Evolutionary conservation across 441 rosid species (phyloP), one percentile per base, ranked within the genome.

Genomic region (Kokia cookei): DNA sequence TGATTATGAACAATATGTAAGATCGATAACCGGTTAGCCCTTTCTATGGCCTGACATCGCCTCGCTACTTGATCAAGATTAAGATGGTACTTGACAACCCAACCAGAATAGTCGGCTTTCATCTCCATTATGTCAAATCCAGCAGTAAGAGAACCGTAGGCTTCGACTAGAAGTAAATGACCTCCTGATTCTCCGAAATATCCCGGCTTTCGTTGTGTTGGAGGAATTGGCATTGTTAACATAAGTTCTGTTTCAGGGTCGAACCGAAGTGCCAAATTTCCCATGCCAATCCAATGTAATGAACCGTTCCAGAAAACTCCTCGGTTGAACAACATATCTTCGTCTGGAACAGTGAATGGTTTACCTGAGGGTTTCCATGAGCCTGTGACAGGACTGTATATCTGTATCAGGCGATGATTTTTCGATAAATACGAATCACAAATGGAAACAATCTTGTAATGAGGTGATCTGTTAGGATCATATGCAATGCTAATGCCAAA

Each of bases 121-220:
- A 79, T 73, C 74, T 76, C 80, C 75, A 55, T 68, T 66, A 82
- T 73, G 55, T 82, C 62, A 40, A 79, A 76, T 10, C 9, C 32
- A 2, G 72, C 69, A 6, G 78, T 55, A 10, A 1, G 43, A 29
- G 76, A 57, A 32, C 72, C 65, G 0, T 73, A 70, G 24, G 64
- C 66, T 76, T 82, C 78, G 14, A 79, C 53, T 22, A 76, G 75
- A 67, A 54, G 76, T 5, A 82, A 69, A 76, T 67, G 80, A 47
- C 82, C 73, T 45, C 80, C 74, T 3, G 84, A 82, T 73, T 79
- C 74, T 40, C 82, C 84, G 12, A 79, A 76, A 40, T 76, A 82
- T 32, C 51, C 73, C 59, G 61, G 4, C 64, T 60, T 76, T 67
- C 82, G 67, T 48, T 14, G 74, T 12, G 65, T 47, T 14, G 72